Evolutionary conservation across 208 protist genomes (phyloP).

Genomic region (Trypanosoma mega): DNA sequence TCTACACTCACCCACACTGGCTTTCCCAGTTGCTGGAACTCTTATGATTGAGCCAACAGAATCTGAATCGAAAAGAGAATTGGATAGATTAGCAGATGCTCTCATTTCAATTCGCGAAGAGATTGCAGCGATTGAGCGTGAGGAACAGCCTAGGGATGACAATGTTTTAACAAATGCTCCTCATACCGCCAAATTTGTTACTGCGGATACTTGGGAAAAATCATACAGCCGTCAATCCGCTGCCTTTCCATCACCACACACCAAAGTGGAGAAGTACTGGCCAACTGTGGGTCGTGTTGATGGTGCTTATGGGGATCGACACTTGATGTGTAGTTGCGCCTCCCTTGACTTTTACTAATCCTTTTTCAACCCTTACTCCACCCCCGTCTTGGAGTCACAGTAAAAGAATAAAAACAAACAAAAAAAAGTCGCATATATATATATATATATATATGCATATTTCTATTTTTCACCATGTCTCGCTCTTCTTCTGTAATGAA

Average conservation of each 20-base stretch:
- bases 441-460: too few relatives aligned
- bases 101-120: constrained; percentile 96
- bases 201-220: constrained; percentile 85
- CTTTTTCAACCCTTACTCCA: too few relatives aligned
- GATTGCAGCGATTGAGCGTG: constrained; percentile 94
- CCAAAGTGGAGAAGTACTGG: constrained; percentile 95
- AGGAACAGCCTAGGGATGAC: constrained; percentile 85
- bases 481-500: too few relatives aligned
- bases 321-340: constrained; percentile 92
- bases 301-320: constrained; percentile 95
- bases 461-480: too few relatives aligned
- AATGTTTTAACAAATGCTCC: constrained; percentile 97
- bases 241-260: constrained; percentile 89
- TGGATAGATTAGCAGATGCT: constrained; percentile 96
- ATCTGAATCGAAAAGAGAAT: constrained; percentile 92
- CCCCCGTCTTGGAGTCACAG: too few relatives aligned
- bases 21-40: constrained; percentile 89
- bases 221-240: constrained; percentile 94
- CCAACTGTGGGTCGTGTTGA: constrained; percentile 93
- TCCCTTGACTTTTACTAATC: constrained; percentile 84
- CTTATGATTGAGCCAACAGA: constrained; percentile 99
- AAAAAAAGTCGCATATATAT: too few relatives aligned
- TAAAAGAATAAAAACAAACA: too few relatives aligned
- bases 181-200: constrained; percentile 91
- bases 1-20: constrained; percentile 97